Evolutionary conservation across 345 rosid genomes (phyloP).

Genomic region (Cochlearia excelsa): DNA sequence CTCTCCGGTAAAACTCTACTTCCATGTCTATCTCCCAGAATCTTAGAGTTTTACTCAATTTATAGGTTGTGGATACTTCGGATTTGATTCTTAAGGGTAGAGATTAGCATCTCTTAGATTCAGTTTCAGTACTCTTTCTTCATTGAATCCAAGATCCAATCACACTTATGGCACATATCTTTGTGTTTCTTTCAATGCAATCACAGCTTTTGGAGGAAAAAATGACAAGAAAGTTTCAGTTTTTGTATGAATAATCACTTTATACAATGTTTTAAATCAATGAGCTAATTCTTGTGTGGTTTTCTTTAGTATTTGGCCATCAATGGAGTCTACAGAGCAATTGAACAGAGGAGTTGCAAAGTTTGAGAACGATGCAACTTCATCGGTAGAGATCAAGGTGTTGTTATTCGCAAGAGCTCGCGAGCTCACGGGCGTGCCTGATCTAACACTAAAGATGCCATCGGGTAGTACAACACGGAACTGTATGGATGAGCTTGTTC

Average conservation of each 20-base stretch:
- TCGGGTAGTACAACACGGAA: conserved; percentile 61
- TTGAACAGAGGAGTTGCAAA: conserved; percentile 14
- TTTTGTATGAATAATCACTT: too few species aligned
- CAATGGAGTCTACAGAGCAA: conserved; percentile 22
- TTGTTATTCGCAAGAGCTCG: conserved; percentile 87
- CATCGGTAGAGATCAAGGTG: conserved; percentile 56
- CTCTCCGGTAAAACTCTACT: neutral
- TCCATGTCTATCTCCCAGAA: neutral
- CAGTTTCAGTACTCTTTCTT: neutral
- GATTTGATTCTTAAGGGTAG: neutral
- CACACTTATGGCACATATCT: too few species aligned
- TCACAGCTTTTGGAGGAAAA: too few species aligned
- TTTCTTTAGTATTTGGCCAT: conserved; percentile 10
- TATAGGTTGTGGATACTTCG: neutral
- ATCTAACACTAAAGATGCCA: conserved; percentile 49
- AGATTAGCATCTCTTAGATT: neutral
- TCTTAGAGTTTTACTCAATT: neutral
- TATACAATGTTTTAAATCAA: neutral
- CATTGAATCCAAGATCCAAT: neutral
- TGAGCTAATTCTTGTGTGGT: neutral
- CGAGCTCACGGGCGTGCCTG: conserved; percentile 63
- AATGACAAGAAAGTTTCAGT: too few species aligned
- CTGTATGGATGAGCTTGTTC: conserved; percentile 59
- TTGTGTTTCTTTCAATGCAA: neutral
- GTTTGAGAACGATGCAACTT: conserved; percentile 22